Conservation (phyloP, 2,329 filamentous ascomycete genomes). For the Raffaelea arxii region DNA sequence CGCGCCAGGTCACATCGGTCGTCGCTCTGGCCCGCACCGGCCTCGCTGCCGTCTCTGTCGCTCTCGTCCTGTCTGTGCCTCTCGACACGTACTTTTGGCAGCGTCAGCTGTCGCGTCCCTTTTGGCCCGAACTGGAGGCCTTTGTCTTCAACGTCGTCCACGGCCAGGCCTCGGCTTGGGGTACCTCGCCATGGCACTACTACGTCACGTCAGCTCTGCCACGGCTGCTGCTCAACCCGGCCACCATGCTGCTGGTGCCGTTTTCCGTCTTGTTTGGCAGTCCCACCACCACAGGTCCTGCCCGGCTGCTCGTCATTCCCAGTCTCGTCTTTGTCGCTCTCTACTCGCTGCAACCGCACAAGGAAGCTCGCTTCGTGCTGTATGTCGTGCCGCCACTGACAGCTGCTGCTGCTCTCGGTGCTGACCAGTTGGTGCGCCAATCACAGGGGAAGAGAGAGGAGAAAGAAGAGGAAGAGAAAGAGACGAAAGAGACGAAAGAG, state of each 20-base stretch:
- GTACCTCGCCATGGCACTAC: conserved; percentile 73
- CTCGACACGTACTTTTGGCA: conserved; percentile 96
- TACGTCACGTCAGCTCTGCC: conserved; percentile 80
- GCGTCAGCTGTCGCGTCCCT: conserved; percentile 29
- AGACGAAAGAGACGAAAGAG: background rate
- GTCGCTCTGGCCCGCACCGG: conserved; percentile 57
- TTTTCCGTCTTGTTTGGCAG: conserved; percentile 41
- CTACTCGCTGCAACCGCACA: conserved; percentile 87
- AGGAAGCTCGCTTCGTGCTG: conserved; percentile 91
- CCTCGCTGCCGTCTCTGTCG: conserved; percentile 51
- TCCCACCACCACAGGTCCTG: conserved; percentile 32
- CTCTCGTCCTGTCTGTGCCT: conserved; percentile 59
- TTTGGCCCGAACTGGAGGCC: conserved; percentile 85
- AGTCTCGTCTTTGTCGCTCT: conserved; percentile 62
- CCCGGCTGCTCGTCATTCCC: conserved; percentile 50
- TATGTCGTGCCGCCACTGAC: conserved; percentile 78
- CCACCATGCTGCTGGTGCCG: conserved; percentile 45
- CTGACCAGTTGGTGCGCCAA: conserved; percentile 54
- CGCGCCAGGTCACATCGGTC: conserved; percentile 30
- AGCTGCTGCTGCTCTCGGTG: conserved; percentile 63
- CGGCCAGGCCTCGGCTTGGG: conserved; percentile 80
- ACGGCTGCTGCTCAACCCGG: conserved; percentile 72
- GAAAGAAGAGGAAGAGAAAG: background rate
- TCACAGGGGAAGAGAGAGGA: no score
- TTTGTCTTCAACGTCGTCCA: conserved; percentile 89